phyloP scores from a whole-genome alignment of 2,329 filamentous ascomycete genomes.

The Claviceps fusiformis region DNA sequence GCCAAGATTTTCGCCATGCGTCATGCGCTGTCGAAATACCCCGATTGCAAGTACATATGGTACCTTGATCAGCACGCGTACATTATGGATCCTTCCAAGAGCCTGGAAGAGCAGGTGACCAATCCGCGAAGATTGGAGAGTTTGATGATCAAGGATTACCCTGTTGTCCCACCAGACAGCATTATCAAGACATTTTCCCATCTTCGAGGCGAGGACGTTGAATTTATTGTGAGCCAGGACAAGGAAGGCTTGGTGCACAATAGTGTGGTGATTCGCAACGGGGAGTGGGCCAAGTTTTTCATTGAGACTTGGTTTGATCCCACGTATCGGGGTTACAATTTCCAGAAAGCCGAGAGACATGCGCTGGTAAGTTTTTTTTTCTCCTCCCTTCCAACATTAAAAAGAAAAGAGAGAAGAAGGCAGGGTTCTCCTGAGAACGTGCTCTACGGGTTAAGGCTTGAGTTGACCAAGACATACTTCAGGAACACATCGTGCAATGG shows the following conservation, averaged over 20 bases:
- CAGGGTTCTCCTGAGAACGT: background rate
- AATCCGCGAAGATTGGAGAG: slow-evolving; percentile 52
- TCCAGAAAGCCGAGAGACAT: slow-evolving; percentile 86
- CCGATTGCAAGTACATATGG: slow-evolving; percentile 71
- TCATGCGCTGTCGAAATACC: slow-evolving; percentile 72
- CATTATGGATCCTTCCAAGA: slow-evolving; percentile 70
- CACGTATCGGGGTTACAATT: slow-evolving; percentile 86
- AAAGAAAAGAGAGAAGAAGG: background rate
- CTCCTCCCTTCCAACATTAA: no score
- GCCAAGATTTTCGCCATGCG: slow-evolving; percentile 72
- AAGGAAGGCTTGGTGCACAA: slow-evolving; percentile 60
- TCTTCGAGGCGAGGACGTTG: slow-evolving; percentile 62
- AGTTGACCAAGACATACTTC: background rate
- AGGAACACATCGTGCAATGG: slow-evolving; percentile 91
- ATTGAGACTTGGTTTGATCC: slow-evolving; percentile 95
- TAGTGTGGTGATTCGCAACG: slow-evolving; percentile 69
- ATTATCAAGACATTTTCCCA: slow-evolving; percentile 91
- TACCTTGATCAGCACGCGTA: slow-evolving; percentile 72
- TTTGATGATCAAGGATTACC: slow-evolving; percentile 70
- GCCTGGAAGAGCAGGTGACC: slow-evolving; percentile 60
- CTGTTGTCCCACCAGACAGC: slow-evolving; percentile 87
- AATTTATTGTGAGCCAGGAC: slow-evolving; percentile 77
- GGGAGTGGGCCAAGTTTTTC: slow-evolving; percentile 87
- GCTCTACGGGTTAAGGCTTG: no score
- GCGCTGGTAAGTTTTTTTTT: slow-evolving; percentile 52